Evolutionary conservation across 495 filamentous ascomycete species (phyloP).

Genomic region (Penicillium dipodomyicola): DNA sequence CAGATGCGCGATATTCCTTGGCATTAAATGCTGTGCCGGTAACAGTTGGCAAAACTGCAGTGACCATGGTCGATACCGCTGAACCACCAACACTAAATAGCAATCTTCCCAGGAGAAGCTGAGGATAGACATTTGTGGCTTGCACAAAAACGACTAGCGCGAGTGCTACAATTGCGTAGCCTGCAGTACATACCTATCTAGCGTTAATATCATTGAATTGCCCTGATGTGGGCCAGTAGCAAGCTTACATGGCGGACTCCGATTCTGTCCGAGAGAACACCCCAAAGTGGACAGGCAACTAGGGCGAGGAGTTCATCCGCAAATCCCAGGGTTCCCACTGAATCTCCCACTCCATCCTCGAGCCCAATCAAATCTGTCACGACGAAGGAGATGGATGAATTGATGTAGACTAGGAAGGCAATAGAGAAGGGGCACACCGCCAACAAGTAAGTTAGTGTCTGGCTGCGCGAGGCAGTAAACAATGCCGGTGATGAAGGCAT

Average conservation of each 20-base stretch:
- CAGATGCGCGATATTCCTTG: slow-evolving; percentile 37
- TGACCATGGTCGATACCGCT: slow-evolving; percentile 96
- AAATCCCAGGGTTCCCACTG: slow-evolving; percentile 92
- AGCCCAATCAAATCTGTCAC: slow-evolving; percentile 86
- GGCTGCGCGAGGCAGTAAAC: slow-evolving; percentile 65
- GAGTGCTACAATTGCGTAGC: slow-evolving; percentile 76
- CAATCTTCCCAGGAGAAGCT: slow-evolving; percentile 79
- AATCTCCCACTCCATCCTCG: slow-evolving; percentile 73
- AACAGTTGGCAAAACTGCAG: slow-evolving; percentile 86
- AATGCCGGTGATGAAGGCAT: slow-evolving; percentile 39
- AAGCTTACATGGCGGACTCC: slow-evolving; percentile 67
- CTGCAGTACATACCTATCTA: slow-evolving; percentile 66
- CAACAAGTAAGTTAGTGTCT: slow-evolving; percentile 81
- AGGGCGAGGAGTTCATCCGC: slow-evolving; percentile 91
- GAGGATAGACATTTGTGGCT: slow-evolving; percentile 82
- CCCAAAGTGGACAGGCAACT: slow-evolving; percentile 89
- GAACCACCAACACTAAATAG: slow-evolving; percentile 89
- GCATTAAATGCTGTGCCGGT: slow-evolving; percentile 46
- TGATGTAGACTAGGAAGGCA: slow-evolving; percentile 95
- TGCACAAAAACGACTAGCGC: slow-evolving; percentile 79
- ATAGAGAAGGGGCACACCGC: slow-evolving; percentile 94
- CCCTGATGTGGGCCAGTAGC: neutral
- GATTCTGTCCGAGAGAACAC: slow-evolving; percentile 81
- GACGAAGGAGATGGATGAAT: slow-evolving; percentile 89
- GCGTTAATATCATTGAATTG: neutral